phyloP scores from a whole-genome alignment of 208 protist species.

The Wallacemonas sp. region DNA sequence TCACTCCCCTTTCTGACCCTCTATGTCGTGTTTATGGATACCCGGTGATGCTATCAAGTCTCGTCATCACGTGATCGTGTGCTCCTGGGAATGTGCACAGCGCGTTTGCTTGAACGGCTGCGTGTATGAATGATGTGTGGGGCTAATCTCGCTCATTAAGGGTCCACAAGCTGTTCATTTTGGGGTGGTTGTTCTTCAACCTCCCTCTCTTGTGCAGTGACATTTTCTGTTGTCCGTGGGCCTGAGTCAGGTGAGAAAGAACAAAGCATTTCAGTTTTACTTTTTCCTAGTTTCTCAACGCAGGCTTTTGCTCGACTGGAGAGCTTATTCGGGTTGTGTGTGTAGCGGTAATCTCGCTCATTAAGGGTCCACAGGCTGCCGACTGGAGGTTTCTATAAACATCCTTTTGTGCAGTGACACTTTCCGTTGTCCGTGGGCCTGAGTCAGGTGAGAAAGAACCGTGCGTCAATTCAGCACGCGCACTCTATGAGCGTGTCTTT shows the following conservation, averaged over 20 bases:
- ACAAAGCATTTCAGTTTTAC: no score
- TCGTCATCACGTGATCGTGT: no score
- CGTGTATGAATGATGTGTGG: no score
- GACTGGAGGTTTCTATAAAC: constrained; percentile 13
- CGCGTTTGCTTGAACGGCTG: no score
- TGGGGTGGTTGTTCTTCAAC: constrained; percentile 11
- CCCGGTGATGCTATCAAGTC: no score
- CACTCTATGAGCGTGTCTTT: background rate
- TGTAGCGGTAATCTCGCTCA: constrained; percentile 73
- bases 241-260: constrained; percentile 92
- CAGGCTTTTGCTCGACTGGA: no score
- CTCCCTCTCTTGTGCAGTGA: constrained; percentile 10
- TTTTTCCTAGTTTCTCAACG: no score
- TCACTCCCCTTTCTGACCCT: no score
- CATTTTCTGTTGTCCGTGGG: constrained; percentile 45
- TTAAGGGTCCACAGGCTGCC: constrained; percentile 66
- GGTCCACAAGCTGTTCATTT: constrained; percentile 37
- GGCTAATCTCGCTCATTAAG: constrained; percentile 83
- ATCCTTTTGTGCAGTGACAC: constrained; percentile 10
- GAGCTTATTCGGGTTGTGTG: no score
- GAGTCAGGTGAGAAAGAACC: constrained; percentile 90
- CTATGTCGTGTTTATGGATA: no score
- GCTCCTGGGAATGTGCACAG: no score
- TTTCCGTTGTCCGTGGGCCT: constrained; percentile 60
- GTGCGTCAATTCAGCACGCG: background rate